A percentile compares a stretch with the other conserved stretches of the same genome.
phyloP scores from a whole-genome alignment of 1,284 basidiomycete species.

The Agroathelia rolfsii region DNA sequence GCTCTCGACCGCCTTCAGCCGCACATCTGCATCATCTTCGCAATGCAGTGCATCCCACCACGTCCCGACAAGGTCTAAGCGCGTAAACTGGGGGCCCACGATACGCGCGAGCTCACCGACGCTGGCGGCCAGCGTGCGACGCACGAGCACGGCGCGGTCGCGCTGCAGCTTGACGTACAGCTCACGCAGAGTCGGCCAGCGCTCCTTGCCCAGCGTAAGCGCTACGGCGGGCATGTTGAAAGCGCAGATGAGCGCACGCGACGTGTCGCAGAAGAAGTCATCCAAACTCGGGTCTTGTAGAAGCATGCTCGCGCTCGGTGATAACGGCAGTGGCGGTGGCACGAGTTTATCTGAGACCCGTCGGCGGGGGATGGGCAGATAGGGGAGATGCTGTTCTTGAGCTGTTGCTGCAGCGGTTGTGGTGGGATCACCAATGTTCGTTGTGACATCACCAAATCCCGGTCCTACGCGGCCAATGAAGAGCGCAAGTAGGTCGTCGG shows the following conservation, averaged over 20 bases:
- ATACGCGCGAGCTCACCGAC: constrained; percentile 87
- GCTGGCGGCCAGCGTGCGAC: constrained; percentile 76
- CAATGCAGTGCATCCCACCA: constrained; percentile 55
- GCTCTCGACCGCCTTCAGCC: constrained; percentile 59
- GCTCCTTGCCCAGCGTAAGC: constrained; percentile 66
- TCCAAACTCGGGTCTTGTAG: constrained; percentile 23
- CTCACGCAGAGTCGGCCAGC: constrained; percentile 73
- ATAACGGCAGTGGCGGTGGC: constrained; percentile 4
- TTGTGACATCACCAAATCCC: constrained; percentile 9
- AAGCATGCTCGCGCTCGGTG: constrained; percentile 9
- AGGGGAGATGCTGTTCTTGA: too few species aligned
- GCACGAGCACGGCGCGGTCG: constrained; percentile 53
- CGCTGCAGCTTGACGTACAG: constrained; percentile 60
- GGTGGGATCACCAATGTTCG: constrained; percentile 4
- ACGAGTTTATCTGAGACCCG: constrained; percentile 27
- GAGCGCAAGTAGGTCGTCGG: constrained; percentile 69
- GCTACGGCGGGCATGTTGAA: constrained; percentile 94
- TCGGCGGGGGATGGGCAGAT: too few species aligned
- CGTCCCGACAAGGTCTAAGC: constrained; percentile 63
- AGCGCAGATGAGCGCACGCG: constrained; percentile 80
- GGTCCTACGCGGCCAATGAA: constrained; percentile 58
- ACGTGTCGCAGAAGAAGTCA: constrained; percentile 43
- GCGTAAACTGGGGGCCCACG: constrained; percentile 62
- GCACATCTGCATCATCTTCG: constrained; percentile 59
- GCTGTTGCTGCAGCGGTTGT: background rate